phyloP scores from a whole-genome alignment of 139 green algal genomes.

The Edaphochlamys debaryana region DNA sequence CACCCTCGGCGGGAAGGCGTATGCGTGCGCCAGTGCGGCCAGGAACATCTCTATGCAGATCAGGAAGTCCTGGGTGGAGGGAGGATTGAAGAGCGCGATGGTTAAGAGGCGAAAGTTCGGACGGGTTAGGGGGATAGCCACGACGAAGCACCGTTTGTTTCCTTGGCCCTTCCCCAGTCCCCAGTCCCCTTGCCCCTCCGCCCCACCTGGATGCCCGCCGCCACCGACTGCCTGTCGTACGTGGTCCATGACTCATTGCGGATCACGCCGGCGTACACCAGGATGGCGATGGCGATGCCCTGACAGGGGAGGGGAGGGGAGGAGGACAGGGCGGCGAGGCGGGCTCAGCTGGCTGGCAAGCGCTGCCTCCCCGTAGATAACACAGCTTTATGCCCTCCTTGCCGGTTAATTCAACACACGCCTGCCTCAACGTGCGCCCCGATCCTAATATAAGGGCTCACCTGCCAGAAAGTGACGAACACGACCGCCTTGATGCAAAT shows the following conservation, averaged over 20 bases:
- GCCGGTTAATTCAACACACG: too few relatives aligned
- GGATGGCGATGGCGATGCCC: conserved; percentile 57
- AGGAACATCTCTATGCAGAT: conserved; percentile 99
- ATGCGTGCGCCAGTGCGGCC: conserved; percentile 88
- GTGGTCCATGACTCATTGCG: conserved; percentile 62
- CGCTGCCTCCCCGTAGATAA: too few relatives aligned
- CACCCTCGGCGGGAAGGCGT: conserved; percentile 89
- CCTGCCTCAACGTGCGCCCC: background rate
- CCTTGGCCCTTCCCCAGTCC: too few relatives aligned
- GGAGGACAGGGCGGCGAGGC: background rate
- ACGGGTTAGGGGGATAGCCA: too few relatives aligned
- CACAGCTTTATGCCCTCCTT: too few relatives aligned
- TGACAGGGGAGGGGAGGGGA: background rate
- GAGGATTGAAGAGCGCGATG: too few relatives aligned
- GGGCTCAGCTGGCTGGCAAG: too few relatives aligned
- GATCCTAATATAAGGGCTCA: too few relatives aligned
- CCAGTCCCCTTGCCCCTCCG: too few relatives aligned
- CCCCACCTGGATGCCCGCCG: conserved; percentile 69
- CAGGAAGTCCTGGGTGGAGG: conserved; percentile 94
- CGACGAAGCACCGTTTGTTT: too few relatives aligned
- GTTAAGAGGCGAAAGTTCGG: too few relatives aligned
- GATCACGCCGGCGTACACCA: conserved; percentile 63
- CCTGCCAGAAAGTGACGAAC: conserved; percentile 97
- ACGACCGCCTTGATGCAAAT: conserved; percentile 94
- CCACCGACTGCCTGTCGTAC: conserved; percentile 80